These are phyloP conservation scores for Melampsora americana DNA, from an alignment of 1,284 basidiomycete genomes.

Conservation along the genomic window DNA sequence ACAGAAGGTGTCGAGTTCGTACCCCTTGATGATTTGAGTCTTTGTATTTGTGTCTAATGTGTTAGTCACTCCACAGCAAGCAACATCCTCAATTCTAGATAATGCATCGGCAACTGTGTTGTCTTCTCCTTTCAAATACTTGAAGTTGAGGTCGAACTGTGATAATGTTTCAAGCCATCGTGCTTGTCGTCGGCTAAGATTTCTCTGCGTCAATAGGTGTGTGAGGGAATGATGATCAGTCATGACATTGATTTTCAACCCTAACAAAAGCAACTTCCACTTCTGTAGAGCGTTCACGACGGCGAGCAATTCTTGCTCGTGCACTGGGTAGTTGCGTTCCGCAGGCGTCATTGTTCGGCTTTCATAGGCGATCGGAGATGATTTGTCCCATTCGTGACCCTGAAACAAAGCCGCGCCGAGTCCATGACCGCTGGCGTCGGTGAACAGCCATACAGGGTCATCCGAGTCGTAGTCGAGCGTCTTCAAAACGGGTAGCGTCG, in stretches of 20 bases:
- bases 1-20: no score
- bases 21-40: no score
- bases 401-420: constrained; percentile 15
- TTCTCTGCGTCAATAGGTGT: constrained; percentile 54
- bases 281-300: not conserved
- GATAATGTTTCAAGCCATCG: constrained; percentile 56
- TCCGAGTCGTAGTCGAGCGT: constrained; percentile 51
- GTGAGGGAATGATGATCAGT: no score
- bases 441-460: constrained; percentile 44
- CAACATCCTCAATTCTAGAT: constrained; percentile 47
- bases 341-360: not conserved
- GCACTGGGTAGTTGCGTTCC: no score
- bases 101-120: constrained; percentile 56
- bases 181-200: constrained; percentile 55
- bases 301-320: not conserved
- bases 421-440: constrained; percentile 34
- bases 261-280: constrained; percentile 25
- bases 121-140: constrained; percentile 54
- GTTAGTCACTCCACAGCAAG: no score
- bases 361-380: constrained; percentile 15
- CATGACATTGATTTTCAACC: no score
- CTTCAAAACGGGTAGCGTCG: no score
- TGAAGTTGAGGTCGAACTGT: constrained; percentile 52
- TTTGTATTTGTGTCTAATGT: no score
- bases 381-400: constrained; percentile 7